phyloP scores from a whole-genome alignment of 164 flowering plant genomes.

The Nelumbo lutea region DNA sequence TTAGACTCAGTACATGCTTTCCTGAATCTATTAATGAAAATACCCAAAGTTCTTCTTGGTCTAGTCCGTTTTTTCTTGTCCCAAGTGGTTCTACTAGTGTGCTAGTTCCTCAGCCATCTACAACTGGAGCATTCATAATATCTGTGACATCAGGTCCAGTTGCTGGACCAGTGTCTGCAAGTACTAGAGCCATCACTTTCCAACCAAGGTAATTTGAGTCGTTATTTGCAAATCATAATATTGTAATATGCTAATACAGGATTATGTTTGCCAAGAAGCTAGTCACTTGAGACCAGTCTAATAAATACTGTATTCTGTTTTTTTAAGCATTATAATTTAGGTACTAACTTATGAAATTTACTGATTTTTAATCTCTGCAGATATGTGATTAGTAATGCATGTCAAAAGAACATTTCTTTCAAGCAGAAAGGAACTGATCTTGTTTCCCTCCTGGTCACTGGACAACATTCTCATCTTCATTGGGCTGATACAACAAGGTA shows the following conservation, averaged over 20 bases:
- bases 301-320: not conserved
- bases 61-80: constrained; percentile 67
- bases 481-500: constrained; percentile 82
- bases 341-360: not conserved
- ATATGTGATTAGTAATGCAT: constrained; percentile 87
- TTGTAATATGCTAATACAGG: not conserved
- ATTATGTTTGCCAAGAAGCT: not conserved
- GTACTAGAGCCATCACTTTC: constrained; percentile 70
- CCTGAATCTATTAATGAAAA: constrained; percentile 28
- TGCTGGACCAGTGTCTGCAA: constrained; percentile 55
- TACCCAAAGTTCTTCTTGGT: constrained; percentile 46
- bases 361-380: constrained; percentile 35
- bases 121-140: constrained; percentile 50
- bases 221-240: not conserved
- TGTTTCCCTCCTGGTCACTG: constrained; percentile 43
- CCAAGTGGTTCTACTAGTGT: constrained; percentile 78
- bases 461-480: constrained; percentile 76
- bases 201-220: constrained; percentile 66
- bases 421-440: constrained; percentile 86
- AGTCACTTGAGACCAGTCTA: not conserved
- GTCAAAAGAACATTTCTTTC: constrained; percentile 64
- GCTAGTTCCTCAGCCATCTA: constrained; percentile 56
- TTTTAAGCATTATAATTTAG: not conserved
- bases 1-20: constrained; percentile 37
- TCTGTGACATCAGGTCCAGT: constrained; percentile 67